Percentiles rank a stretch among this genome's conserved stretches.
These are phyloP conservation scores for Chloris gayana DNA, from an alignment of 176 grass and related monocot genomes.

Conservation along the genomic window DNA sequence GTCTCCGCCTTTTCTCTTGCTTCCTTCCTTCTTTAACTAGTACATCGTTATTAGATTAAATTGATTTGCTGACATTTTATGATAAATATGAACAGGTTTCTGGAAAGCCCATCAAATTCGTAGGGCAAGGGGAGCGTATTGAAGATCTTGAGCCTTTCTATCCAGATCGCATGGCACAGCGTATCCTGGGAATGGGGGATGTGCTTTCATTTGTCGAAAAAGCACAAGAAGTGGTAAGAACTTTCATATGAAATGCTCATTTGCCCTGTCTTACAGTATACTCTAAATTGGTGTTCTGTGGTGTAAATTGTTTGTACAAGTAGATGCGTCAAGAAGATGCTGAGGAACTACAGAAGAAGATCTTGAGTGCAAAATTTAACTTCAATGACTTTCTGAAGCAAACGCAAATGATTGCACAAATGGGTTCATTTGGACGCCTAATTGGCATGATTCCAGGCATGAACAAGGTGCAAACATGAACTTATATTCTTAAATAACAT, in stretches of 20 bases:
- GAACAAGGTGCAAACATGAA: slow-evolving; percentile 57
- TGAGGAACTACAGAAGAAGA: slow-evolving; percentile 97
- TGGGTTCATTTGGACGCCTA: slow-evolving; percentile 72
- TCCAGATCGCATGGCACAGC: slow-evolving; percentile 92
- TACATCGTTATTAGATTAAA: neutral
- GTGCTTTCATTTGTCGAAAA: slow-evolving; percentile 98
- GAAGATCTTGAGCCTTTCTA: slow-evolving; percentile 97
- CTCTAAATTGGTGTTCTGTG: slow-evolving; percentile 5
- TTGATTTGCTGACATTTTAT: neutral
- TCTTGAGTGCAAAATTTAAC: slow-evolving; percentile 91
- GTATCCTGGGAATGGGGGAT: slow-evolving; percentile 97
- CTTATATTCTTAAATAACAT: slow-evolving; percentile 16
- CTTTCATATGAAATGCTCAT: slow-evolving; percentile 6
- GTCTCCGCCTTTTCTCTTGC: neutral
- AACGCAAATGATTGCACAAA: slow-evolving; percentile 76
- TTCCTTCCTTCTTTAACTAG: slow-evolving; percentile 9
- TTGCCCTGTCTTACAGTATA: slow-evolving; percentile 28
- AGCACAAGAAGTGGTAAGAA: slow-evolving; percentile 90
- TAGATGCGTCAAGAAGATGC: slow-evolving; percentile 98
- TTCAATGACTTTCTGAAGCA: slow-evolving; percentile 96
- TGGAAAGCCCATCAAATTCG: slow-evolving; percentile 94
- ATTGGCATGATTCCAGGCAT: slow-evolving; percentile 68
- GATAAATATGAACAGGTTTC: slow-evolving; percentile 58
- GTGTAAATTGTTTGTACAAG: slow-evolving; percentile 38
- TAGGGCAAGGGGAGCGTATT: slow-evolving; percentile 85